These are phyloP conservation scores for Saturnispora mendoncae DNA, from an alignment of 805 yeast genomes.

Conservation along the genomic window DNA sequence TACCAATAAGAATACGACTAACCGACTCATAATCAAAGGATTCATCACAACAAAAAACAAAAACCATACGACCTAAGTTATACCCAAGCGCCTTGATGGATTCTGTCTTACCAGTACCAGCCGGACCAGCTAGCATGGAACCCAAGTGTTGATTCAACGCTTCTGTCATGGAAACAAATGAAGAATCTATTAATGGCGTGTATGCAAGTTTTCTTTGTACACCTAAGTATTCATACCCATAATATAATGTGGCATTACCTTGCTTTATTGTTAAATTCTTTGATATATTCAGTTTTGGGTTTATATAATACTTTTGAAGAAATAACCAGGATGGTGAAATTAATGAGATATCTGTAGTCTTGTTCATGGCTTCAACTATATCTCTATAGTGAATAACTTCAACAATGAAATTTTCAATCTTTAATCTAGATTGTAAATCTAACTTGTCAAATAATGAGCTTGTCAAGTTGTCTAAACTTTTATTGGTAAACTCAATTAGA, in stretches of 20 bases:
- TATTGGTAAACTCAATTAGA: not conserved
- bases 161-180: conserved; percentile 62
- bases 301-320: conserved; percentile 42
- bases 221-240: conserved; percentile 83
- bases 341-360: not conserved
- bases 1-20: conserved; percentile 67
- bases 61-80: conserved; percentile 67
- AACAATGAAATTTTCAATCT: conserved; percentile 52
- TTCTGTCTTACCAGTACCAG: conserved; percentile 97
- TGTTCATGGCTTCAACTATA: conserved; percentile 18
- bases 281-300: conserved; percentile 19
- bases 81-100: conserved; percentile 77
- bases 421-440: conserved; percentile 29
- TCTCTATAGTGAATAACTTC: conserved; percentile 57
- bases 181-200: conserved; percentile 61
- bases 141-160: conserved; percentile 70
- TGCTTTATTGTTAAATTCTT: conserved; percentile 38
- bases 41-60: conserved; percentile 90
- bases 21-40: conserved; percentile 74
- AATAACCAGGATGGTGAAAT: conserved; percentile 38
- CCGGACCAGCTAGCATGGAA: conserved; percentile 93
- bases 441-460: conserved; percentile 16
- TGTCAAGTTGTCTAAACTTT: not conserved
- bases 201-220: conserved; percentile 61
- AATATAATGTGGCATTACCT: conserved; percentile 40